Conservation (phyloP, 192 early-diverging fungal species). For the Podila epigama region DNA sequence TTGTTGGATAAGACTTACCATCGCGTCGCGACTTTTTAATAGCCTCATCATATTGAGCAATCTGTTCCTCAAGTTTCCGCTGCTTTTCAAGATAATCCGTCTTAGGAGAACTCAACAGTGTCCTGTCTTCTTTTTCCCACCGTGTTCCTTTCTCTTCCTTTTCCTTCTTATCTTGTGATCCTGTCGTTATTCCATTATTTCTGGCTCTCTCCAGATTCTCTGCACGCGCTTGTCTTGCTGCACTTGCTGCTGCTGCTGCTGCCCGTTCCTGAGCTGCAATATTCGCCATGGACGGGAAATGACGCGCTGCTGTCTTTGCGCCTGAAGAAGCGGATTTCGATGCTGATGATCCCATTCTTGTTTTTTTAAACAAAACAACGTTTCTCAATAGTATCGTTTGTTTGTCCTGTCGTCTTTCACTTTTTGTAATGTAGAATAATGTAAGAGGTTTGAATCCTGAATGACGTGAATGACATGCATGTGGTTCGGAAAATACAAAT, state of each 20-base stretch:
- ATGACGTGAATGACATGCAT: no score
- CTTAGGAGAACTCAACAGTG: slow-evolving; percentile 21
- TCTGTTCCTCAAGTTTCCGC: slow-evolving; percentile 21
- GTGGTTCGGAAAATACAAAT: no score
- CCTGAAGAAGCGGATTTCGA: slow-evolving; percentile 23
- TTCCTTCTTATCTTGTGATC: no score
- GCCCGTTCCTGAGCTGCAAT: slow-evolving; percentile 21
- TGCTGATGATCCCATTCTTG: slow-evolving; percentile 33
- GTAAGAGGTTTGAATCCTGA: no score
- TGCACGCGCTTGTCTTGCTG: neutral
- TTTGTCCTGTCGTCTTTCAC: no score
- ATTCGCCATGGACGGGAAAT: slow-evolving; percentile 31
- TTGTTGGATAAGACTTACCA: no score
- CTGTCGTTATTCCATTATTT: no score
- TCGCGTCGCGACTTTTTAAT: slow-evolving; percentile 12
- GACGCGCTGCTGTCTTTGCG: slow-evolving; percentile 34
- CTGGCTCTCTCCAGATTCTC: no score
- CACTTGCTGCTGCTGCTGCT: slow-evolving; percentile 6
- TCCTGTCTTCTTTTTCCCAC: neutral
- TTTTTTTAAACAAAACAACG: neutral
- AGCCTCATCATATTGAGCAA: slow-evolving; percentile 29
- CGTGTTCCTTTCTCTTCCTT: neutral
- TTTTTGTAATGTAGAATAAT: no score
- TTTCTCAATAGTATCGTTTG: neutral
- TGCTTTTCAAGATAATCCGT: slow-evolving; percentile 39